Base-by-base conservation (phyloP, 2,329 filamentous ascomycete species). In the Leptosphaerulina australis region DNA sequence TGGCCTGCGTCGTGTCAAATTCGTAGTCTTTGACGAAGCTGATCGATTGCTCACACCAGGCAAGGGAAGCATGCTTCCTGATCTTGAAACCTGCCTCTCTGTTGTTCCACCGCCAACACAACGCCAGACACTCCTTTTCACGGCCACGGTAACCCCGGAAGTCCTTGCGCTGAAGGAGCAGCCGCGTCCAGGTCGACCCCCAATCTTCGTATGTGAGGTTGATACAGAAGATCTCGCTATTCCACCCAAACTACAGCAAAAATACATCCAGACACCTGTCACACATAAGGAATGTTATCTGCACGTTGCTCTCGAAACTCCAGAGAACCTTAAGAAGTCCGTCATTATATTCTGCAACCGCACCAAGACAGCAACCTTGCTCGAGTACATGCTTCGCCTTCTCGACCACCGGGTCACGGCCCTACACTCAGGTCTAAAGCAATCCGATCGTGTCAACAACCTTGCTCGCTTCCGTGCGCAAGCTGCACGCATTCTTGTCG, bases 251-350 rank as follows among this genome's bases (percentile, higher is more conserved):
- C 81, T 99, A 3, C 82, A 82, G 47, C 93, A 97, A 75, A 88
- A 83, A 69, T 94, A 96, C 73, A 79, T 97, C 31, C 87, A 95
- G 69, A 86, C 95, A 12, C 91, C 91, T 12, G 87, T 96, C 60
- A 94, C 91, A 0, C 91, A 97, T 75, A 90, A 93, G 63, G 93
- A 97, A 74, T 91, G 94, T 70, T 99, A 96, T 73, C 82, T 99
- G 10, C 94, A 99, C 71, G 84, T 90, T 43, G 87, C 99, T 28
- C 83, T 99, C 11, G 82, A 86, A 17, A 97, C 93, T 0, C 68
- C 68, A 5, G 79, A 74, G 56, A 97, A 97, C 72, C 71, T 82
- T 26, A 78, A 83, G 30, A 93, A 90, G 75, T 88, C 88, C 0
- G 82, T 87, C 66, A 97, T 99, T 66, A 86, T 99, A 55, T 99